phyloP scores from a whole-genome alignment of 805 yeast genomes.

The Suhomyces canberraensis region DNA sequence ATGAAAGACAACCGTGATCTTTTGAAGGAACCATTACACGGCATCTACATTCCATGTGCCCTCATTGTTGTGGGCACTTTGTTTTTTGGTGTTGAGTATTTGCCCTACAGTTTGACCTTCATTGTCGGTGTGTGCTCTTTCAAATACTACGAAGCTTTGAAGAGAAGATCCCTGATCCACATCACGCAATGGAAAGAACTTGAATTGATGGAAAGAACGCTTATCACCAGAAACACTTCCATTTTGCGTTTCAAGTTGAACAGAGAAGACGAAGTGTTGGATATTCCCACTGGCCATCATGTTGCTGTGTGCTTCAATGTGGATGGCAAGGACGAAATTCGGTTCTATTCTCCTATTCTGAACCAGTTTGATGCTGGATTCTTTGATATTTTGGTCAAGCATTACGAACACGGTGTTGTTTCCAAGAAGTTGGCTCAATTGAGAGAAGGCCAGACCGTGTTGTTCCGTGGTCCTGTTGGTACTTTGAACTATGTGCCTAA shows the following conservation, averaged over 20 bases:
- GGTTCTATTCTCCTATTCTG: constrained; percentile 77
- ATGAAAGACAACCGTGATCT: constrained; percentile 48
- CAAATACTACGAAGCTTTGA: constrained; percentile 40
- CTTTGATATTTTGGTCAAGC: constrained; percentile 73
- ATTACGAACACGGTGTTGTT: constrained; percentile 68
- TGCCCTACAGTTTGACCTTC: constrained; percentile 44
- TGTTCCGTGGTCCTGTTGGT: constrained; percentile 79
- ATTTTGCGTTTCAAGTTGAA: constrained; percentile 68
- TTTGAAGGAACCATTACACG: constrained; percentile 69
- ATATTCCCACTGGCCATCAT: constrained; percentile 74
- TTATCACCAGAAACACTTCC: constrained; percentile 67
- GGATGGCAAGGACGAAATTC: constrained; percentile 51
- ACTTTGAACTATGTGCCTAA: constrained; percentile 57
- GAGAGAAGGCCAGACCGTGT: constrained; percentile 61
- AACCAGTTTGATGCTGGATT: constrained; percentile 68
- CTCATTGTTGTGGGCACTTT: constrained; percentile 59
- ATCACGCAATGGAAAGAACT: constrained; percentile 57
- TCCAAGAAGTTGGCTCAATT: constrained; percentile 65
- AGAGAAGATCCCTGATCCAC: constrained; percentile 44
- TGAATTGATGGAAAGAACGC: constrained; percentile 71
- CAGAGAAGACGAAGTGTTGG: constrained; percentile 57
- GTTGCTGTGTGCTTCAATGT: constrained; percentile 55
- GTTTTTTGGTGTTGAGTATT: constrained; percentile 48
- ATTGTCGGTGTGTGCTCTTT: constrained; percentile 31
- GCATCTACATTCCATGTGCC: constrained; percentile 66